phyloP scores from a whole-genome alignment of 768 basidiomycete genomes.

The Auricularia sp. region DNA sequence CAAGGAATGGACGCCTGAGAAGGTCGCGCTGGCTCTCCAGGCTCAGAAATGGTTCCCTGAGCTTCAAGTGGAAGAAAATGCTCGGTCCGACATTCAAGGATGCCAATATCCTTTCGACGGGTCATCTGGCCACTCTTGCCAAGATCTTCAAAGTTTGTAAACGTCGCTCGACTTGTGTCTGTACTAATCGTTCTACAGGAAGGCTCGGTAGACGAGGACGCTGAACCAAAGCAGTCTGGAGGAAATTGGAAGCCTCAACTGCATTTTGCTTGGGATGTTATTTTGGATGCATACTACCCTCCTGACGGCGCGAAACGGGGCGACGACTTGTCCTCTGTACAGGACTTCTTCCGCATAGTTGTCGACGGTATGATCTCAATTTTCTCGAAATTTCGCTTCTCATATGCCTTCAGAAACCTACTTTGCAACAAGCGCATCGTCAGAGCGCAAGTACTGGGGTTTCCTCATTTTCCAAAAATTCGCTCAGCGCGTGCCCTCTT shows the following conservation, averaged over 20 bases:
- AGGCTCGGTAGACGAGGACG: constrained; percentile 42
- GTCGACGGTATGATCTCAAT: constrained; percentile 67
- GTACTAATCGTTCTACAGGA: constrained; percentile 22
- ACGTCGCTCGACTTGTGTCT: neutral
- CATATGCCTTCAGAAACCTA: constrained; percentile 53
- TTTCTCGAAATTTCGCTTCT: neutral
- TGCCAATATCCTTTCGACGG: constrained; percentile 51
- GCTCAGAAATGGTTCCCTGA: constrained; percentile 53
- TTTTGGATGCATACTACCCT: constrained; percentile 61
- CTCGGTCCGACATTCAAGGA: constrained; percentile 71
- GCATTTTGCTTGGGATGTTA: constrained; percentile 83
- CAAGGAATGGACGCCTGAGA: constrained; percentile 75
- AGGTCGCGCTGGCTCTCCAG: constrained; percentile 68
- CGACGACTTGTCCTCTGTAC: constrained; percentile 50
- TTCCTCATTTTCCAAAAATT: constrained; percentile 84
- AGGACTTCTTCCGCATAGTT: constrained; percentile 83
- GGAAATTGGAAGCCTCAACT: constrained; percentile 77
- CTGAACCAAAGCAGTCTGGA: constrained; percentile 43
- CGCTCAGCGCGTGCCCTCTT: constrained; percentile 51
- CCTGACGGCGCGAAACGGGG: constrained; percentile 25
- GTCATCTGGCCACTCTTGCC: constrained; percentile 68
- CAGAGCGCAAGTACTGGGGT: constrained; percentile 92
- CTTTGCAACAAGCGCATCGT: constrained; percentile 73
- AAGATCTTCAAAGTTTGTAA: constrained; percentile 63
- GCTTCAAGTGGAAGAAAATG: constrained; percentile 54